Base-by-base conservation (phyloP, 352 stramenopile genomes). In the Phytophthora pluvialis region DNA sequence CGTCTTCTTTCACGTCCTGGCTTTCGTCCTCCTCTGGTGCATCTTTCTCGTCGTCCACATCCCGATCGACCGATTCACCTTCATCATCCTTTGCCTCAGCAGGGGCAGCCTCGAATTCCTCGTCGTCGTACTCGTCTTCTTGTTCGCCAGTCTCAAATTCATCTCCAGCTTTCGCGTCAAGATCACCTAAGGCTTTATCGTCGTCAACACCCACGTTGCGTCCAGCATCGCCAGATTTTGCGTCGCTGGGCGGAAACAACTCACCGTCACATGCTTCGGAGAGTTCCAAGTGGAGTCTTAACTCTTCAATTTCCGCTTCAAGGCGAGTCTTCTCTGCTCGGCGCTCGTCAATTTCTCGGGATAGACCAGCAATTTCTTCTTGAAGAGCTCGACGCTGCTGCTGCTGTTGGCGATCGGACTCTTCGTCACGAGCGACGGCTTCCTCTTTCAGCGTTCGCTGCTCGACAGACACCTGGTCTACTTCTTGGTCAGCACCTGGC, bases 251-350 rank as follows among this genome's bases (percentile, higher is more conserved):
- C 32, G 52, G 60, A 3, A 47, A 11, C 6, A 32, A 12, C 0
- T 54, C 38, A 15, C 54, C 54, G 32, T 69, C 66, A 13, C 49
- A 29, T 26, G 61, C 63, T 36, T 81, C 81, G 36, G 76, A 78
- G 25, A 89, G 66, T 58, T 92, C 80, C 2, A 82, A 57, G 21
- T 91, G 81, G 40, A 87, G 50, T 9, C 69, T 67, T 6, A 91
- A 61, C 42, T 90, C 73, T 60, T 93, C 81, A 32, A 91, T 90
- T 43, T 90, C 60, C 21, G 47, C 48, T 65, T 93, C 81, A n/a
- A 93, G 61, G 8, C 40, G 51, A 7, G 49, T 49, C 48, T 90
- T 90, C 50, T 90, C 83, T 0, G 56, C 52, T 18, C 50, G 50
- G 12, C 78, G 73, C 13, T 48, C n/a, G 2, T 72, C 68, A 31